A percentile compares a stretch with the other conserved stretches of the same genome.
phyloP scores from a whole-genome alignment of 768 basidiomycete species.

The Boletellus emodensis region DNA sequence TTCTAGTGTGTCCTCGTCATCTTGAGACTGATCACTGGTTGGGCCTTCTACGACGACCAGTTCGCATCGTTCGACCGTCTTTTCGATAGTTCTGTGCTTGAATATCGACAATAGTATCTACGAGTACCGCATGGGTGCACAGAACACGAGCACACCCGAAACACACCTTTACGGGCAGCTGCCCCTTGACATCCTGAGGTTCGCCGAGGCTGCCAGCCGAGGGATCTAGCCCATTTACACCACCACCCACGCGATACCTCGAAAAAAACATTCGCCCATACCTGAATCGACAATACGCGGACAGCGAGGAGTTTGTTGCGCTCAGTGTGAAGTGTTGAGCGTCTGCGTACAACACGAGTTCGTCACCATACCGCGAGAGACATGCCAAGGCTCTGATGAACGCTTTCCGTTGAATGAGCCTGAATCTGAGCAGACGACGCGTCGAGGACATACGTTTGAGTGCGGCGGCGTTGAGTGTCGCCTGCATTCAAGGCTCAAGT shows the following conservation, averaged over 20 bases:
- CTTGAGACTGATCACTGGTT: slow-evolving; percentile 29
- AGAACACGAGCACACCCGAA: neutral
- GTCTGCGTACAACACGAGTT: slow-evolving; percentile 65
- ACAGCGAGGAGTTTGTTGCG: slow-evolving; percentile 73
- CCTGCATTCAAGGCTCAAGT: slow-evolving; percentile 48
- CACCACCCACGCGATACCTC: slow-evolving; percentile 47
- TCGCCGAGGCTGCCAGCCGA: slow-evolving; percentile 21
- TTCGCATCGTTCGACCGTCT: slow-evolving; percentile 73
- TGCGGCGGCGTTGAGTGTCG: slow-evolving; percentile 57
- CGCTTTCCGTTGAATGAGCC: slow-evolving; percentile 41
- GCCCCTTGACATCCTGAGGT: slow-evolving; percentile 54
- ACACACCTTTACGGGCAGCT: slow-evolving; percentile 64
- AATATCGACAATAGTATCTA: slow-evolving; percentile 71
- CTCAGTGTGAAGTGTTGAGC: slow-evolving; percentile 60
- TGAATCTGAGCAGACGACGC: slow-evolving; percentile 11
- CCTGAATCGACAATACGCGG: slow-evolving; percentile 78
- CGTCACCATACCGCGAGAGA: slow-evolving; percentile 79
- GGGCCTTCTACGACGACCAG: slow-evolving; percentile 61
- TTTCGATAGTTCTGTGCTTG: slow-evolving; percentile 71
- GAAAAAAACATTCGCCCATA: slow-evolving; percentile 68
- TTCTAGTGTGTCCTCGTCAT: slow-evolving; percentile 56
- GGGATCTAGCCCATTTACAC: slow-evolving; percentile 13
- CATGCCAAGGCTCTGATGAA: slow-evolving; percentile 74
- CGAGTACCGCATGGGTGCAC: neutral
- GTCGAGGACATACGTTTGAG: slow-evolving; percentile 39